Percentiles rank a stretch among this genome's conserved stretches.
Evolutionary conservation across 2,329 filamentous ascomycete genomes (phyloP).

Genomic region (Bipolaris oryzae): DNA sequence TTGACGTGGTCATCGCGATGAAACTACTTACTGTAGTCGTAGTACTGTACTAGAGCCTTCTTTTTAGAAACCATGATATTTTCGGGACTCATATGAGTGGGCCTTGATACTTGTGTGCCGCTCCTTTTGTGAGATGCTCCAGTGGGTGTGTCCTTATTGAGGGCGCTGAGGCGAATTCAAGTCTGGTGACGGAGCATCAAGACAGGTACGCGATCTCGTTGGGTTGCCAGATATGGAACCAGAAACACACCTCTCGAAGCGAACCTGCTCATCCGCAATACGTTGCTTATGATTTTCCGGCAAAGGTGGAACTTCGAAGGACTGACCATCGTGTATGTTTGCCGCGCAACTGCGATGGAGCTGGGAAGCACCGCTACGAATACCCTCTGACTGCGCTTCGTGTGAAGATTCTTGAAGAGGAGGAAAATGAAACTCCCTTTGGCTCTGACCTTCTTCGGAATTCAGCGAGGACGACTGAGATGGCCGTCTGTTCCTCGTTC

Average conservation of each 20-base stretch:
- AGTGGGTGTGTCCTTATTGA: constrained; percentile 44
- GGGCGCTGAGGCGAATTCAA: constrained; percentile 53
- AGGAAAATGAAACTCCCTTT: neutral
- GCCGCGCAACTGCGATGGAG: constrained; percentile 21
- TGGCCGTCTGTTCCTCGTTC: constrained; percentile 32
- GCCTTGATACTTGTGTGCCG: constrained; percentile 33
- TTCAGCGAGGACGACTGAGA: constrained; percentile 25
- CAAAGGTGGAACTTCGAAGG: constrained; percentile 30
- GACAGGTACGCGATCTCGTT: constrained; percentile 45
- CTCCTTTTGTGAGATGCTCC: constrained; percentile 37
- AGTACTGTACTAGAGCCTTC: constrained; percentile 33
- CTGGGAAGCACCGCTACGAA: constrained; percentile 16
- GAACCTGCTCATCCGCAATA: constrained; percentile 29
- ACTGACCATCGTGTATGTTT: constrained; percentile 5
- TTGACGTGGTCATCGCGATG: constrained; percentile 31
- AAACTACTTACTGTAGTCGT: constrained; percentile 48
- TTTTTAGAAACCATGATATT: constrained; percentile 31
- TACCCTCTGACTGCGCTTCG: constrained; percentile 12
- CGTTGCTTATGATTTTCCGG: constrained; percentile 31
- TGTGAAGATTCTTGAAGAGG: neutral
- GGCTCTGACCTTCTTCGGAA: constrained; percentile 28
- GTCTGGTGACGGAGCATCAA: constrained; percentile 52
- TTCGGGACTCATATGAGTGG: constrained; percentile 29
- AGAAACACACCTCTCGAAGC: constrained; percentile 26
- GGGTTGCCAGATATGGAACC: constrained; percentile 41